Evolutionary conservation across 176 grass and related monocot genomes (phyloP).

Genomic region (Rhynchospora pubera): DNA sequence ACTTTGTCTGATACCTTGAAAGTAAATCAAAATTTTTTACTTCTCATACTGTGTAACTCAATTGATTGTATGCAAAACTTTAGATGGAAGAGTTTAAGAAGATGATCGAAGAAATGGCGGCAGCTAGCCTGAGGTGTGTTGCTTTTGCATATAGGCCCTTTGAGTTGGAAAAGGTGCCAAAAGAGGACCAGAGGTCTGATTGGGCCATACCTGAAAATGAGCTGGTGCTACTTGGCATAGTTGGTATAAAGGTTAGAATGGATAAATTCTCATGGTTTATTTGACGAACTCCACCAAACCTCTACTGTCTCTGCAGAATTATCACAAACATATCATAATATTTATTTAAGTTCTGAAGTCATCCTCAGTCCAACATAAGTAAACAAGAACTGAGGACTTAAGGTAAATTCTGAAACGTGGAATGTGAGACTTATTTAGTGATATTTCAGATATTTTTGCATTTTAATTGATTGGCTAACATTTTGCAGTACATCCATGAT

Average conservation of each 20-base stretch:
- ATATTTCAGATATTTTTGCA: background rate
- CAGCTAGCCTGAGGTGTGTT: conserved; percentile 68
- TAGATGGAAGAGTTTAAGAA: conserved; percentile 69
- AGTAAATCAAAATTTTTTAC: background rate
- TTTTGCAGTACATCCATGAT: background rate
- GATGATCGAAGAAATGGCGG: conserved; percentile 77
- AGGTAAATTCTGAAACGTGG: background rate
- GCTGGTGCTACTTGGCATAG: conserved; percentile 64
- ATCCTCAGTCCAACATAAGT: background rate
- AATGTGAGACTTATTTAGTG: background rate
- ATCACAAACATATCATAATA: too few species aligned
- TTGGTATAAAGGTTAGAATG: conserved; percentile 71
- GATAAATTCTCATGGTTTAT: background rate
- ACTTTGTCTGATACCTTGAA: background rate
- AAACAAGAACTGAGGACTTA: background rate
- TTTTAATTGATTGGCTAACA: background rate
- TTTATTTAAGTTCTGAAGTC: background rate
- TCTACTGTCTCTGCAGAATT: background rate
- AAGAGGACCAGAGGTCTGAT: conserved; percentile 55
- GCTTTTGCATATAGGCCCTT: conserved; percentile 68
- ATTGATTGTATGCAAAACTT: conserved; percentile 4
- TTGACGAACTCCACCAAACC: background rate
- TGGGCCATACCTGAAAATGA: conserved; percentile 84
- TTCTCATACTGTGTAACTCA: background rate
- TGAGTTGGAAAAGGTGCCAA: conserved; percentile 55